Percentiles rank a stretch among this genome's conserved stretches.
phyloP scores from a whole-genome alignment of 2,329 filamentous ascomycete genomes.

The Diaporthe australafricana region DNA sequence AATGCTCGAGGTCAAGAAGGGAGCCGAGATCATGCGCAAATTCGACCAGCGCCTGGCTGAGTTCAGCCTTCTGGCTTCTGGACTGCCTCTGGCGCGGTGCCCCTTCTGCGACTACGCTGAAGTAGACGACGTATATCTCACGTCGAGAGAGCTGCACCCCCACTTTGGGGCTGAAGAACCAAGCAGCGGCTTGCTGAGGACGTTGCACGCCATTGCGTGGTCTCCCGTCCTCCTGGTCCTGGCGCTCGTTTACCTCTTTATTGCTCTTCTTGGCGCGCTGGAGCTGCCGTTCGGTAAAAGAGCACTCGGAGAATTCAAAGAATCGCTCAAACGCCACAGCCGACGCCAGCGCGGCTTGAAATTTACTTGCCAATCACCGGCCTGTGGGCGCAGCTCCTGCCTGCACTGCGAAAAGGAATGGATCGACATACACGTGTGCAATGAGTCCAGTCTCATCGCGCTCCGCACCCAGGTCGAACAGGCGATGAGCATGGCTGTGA shows the following conservation, averaged over 20 bases:
- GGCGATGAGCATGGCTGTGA: slow-evolving; percentile 92
- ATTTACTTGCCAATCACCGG: slow-evolving; percentile 80
- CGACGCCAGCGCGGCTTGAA: slow-evolving; percentile 78
- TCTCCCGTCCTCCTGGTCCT: slow-evolving; percentile 68
- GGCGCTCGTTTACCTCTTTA: slow-evolving; percentile 58
- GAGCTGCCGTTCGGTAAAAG: slow-evolving; percentile 55
- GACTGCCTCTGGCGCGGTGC: slow-evolving; percentile 82
- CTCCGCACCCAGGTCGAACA: slow-evolving; percentile 91
- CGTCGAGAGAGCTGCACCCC: slow-evolving; percentile 64
- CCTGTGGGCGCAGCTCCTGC: slow-evolving; percentile 80
- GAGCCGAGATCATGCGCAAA: slow-evolving; percentile 76
- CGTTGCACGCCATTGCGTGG: slow-evolving; percentile 64
- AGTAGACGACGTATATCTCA: slow-evolving; percentile 80
- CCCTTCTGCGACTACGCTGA: slow-evolving; percentile 95
- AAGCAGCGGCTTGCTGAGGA: slow-evolving; percentile 57
- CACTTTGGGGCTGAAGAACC: slow-evolving; percentile 66
- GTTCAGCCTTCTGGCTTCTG: slow-evolving; percentile 79
- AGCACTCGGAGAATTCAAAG: slow-evolving; percentile 61
- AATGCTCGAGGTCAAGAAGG: slow-evolving; percentile 76
- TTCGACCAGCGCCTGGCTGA: slow-evolving; percentile 84
- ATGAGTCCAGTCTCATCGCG: slow-evolving; percentile 84
- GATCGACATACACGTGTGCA: slow-evolving; percentile 90
- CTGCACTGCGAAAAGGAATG: slow-evolving; percentile 85
- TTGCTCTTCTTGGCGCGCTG: slow-evolving; percentile 57
- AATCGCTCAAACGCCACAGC: slow-evolving; percentile 74